phyloP scores from a whole-genome alignment of 768 basidiomycete genomes.

The Gelatoporia subvermispora region DNA sequence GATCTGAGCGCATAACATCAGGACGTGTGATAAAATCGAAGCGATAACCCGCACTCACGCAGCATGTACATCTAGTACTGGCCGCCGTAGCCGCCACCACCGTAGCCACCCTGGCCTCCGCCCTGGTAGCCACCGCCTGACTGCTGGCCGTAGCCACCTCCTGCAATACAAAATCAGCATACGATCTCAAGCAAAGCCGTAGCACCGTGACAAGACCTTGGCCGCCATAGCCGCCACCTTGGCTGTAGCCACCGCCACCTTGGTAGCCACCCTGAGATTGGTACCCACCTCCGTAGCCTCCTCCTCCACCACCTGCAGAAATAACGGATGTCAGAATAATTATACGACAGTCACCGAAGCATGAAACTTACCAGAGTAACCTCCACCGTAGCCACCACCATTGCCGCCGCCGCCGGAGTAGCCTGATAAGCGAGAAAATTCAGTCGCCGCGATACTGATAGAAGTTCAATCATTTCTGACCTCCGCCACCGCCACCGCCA shows the following conservation, averaged over 20 bases:
- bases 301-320: constrained; percentile 5
- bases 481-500: constrained; percentile 43
- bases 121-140: constrained; percentile 17
- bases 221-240: constrained; percentile 25
- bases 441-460: constrained; percentile 1
- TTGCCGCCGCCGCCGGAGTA: constrained; percentile 12
- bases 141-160: constrained; percentile 11
- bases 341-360: not conserved
- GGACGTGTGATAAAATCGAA: constrained; percentile 1
- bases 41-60: constrained; percentile 2
- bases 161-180: constrained; percentile 12
- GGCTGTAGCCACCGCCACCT: constrained; percentile 23
- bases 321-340: not conserved
- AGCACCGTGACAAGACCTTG: too few relatives aligned
- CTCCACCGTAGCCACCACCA: constrained; percentile 30
- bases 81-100: constrained; percentile 18
- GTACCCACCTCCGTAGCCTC: constrained; percentile 19
- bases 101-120: constrained; percentile 20
- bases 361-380: constrained; percentile 19
- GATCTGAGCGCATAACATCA: not conserved
- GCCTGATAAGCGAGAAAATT: not conserved
- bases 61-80: constrained; percentile 9
- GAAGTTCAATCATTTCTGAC: constrained; percentile 10
- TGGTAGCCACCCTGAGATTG: constrained; percentile 9
- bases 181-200: constrained; percentile 16